Evolutionary conservation across 345 rosid genomes (phyloP).

Genomic region (Dimocarpus longan): DNA sequence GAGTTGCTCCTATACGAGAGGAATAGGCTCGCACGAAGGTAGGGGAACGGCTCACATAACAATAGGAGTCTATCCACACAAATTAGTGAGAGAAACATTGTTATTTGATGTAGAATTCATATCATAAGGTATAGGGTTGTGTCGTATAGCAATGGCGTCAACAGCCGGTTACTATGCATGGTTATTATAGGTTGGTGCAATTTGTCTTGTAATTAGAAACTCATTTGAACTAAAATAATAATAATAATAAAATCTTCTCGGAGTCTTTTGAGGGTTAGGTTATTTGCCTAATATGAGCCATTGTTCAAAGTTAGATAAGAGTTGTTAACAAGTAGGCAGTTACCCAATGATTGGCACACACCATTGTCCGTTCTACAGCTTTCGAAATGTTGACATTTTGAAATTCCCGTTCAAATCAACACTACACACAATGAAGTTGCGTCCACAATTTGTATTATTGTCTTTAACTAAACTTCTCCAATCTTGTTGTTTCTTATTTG

Average conservation of each 20-base stretch:
- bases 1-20: no score
- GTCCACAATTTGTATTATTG: neutral
- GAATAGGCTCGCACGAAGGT: no score
- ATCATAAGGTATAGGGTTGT: no score
- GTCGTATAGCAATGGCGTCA: no score
- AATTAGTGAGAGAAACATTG: no score
- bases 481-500: neutral
- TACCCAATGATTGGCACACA: neutral
- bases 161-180: no score
- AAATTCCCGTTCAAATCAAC: neutral
- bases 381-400: neutral
- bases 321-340: neutral
- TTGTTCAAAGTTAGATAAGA: conserved; percentile 16
- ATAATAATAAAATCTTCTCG: neutral
- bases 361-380: neutral
- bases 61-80: no score
- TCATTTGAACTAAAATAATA: no score
- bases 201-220: no score
- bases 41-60: no score
- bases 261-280: conserved; percentile 1
- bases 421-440: neutral
- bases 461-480: neutral
- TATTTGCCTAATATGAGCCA: neutral
- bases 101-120: no score
- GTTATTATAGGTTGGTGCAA: no score